Evolutionary conservation across 306 rosid species (phyloP).

Genomic region (Acacia confusa): DNA sequence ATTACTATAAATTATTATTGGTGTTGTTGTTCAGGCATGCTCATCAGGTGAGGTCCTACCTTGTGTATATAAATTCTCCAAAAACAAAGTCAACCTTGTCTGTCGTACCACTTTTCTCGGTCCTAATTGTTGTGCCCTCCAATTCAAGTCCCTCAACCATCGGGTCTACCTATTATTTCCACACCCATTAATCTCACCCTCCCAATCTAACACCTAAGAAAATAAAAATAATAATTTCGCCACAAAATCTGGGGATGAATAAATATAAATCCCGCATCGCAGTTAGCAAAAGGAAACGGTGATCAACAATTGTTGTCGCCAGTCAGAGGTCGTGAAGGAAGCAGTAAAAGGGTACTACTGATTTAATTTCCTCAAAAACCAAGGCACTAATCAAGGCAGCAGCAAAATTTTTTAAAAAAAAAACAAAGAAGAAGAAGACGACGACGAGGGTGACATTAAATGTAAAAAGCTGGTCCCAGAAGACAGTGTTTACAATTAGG

Average conservation of each 20-base stretch:
- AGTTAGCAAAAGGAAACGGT: too few species aligned
- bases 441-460: not conserved
- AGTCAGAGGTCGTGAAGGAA: not conserved
- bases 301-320: not conserved
- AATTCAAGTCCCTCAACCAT: not conserved
- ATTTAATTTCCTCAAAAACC: not conserved
- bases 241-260: not conserved
- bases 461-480: conserved; percentile 34
- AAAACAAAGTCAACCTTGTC: conserved; percentile 7
- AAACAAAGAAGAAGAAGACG: too few species aligned
- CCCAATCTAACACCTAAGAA: not conserved
- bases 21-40: not conserved
- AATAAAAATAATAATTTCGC: too few species aligned
- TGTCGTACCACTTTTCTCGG: not conserved
- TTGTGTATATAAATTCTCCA: not conserved
- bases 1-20: not conserved
- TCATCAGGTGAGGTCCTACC: not conserved
- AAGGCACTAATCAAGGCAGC: conserved; percentile 5
- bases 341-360: not conserved
- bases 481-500: conserved; percentile 25
- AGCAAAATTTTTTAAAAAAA: too few species aligned
- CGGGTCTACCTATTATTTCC: not conserved
- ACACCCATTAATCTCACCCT: not conserved
- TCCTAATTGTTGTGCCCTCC: not conserved
- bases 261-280: too few species aligned